phyloP scores from a whole-genome alignment of 176 grass and related monocot genomes.

The Avena sativa region DNA sequence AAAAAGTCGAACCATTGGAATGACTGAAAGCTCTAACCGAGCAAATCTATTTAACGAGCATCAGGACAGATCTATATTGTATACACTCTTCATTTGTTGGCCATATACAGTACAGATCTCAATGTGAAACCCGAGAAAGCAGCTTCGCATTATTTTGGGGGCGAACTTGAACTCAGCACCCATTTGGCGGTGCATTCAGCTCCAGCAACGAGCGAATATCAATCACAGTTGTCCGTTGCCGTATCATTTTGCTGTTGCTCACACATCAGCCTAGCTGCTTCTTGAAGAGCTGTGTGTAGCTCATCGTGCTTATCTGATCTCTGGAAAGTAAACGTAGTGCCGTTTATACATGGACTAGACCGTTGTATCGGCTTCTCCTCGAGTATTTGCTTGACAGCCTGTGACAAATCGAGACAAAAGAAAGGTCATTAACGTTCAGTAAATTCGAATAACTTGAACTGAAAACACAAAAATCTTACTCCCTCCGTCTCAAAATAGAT shows the following conservation, averaged over 20 bases:
- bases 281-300: slow-evolving; percentile 60
- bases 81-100: slow-evolving; percentile 10
- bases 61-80: background rate
- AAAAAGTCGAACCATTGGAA: background rate
- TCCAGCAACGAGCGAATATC: slow-evolving; percentile 28
- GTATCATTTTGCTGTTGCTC: slow-evolving; percentile 23
- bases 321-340: slow-evolving; percentile 52
- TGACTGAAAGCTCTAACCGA: slow-evolving; percentile 2
- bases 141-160: slow-evolving; percentile 35
- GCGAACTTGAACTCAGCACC: slow-evolving; percentile 29
- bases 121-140: slow-evolving; percentile 37
- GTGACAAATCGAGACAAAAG: slow-evolving; percentile 15
- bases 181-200: slow-evolving; percentile 1
- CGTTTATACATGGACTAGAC: slow-evolving; percentile 52
- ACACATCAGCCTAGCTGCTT: slow-evolving; percentile 48
- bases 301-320: slow-evolving; percentile 71
- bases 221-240: slow-evolving; percentile 30
- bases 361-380: slow-evolving; percentile 49
- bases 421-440: background rate
- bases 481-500: too few species aligned
- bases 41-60: background rate
- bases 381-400: slow-evolving; percentile 70
- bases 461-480: background rate
- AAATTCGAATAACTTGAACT: background rate
- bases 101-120: slow-evolving; percentile 23